Percentiles rank a stretch among this genome's conserved stretches.
These are phyloP conservation scores for Kluyveromyces sp. DNA, from an alignment of 1,139 yeast genomes.

Conservation along the genomic window DNA sequence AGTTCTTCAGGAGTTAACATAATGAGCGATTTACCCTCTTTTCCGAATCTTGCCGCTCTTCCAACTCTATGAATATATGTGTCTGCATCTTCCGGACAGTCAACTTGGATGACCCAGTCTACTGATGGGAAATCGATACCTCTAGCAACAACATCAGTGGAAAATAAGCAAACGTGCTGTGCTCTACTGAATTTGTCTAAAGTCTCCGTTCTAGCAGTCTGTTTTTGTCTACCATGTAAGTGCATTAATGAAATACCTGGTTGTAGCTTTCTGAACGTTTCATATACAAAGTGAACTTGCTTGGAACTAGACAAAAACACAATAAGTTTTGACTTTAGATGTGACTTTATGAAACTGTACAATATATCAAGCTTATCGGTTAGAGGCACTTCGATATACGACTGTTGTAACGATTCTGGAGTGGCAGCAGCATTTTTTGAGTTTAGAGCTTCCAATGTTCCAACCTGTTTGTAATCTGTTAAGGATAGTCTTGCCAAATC, in stretches of 20 bases:
- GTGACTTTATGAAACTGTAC: constrained; percentile 87
- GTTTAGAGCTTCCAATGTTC: constrained; percentile 35
- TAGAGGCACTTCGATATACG: constrained; percentile 60
- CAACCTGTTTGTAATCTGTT: constrained; percentile 68
- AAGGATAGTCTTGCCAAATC: constrained; percentile 86
- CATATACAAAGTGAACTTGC: constrained; percentile 91
- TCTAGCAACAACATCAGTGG: constrained; percentile 95
- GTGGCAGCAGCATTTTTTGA: constrained; percentile 49
- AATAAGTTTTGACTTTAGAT: constrained; percentile 72
- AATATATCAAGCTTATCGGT: constrained; percentile 79
- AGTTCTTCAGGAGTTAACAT: constrained; percentile 82
- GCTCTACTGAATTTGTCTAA: constrained; percentile 79
- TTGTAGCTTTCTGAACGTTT: constrained; percentile 81
- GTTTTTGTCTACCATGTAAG: constrained; percentile 92
- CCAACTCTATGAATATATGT: constrained; percentile 97
- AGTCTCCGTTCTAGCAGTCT: constrained; percentile 85
- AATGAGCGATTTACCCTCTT: constrained; percentile 75
- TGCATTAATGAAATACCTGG: constrained; percentile 94
- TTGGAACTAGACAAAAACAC: constrained; percentile 90
- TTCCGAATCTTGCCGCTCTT: constrained; percentile 89
- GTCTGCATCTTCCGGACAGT: constrained; percentile 92
- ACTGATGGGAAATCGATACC: constrained; percentile 96
- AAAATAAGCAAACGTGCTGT: constrained; percentile 80
- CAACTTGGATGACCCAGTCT: constrained; percentile 95
- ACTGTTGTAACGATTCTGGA: constrained; percentile 81